phyloP scores from a whole-genome alignment of 768 basidiomycete genomes.

The Trametopsis cervina region DNA sequence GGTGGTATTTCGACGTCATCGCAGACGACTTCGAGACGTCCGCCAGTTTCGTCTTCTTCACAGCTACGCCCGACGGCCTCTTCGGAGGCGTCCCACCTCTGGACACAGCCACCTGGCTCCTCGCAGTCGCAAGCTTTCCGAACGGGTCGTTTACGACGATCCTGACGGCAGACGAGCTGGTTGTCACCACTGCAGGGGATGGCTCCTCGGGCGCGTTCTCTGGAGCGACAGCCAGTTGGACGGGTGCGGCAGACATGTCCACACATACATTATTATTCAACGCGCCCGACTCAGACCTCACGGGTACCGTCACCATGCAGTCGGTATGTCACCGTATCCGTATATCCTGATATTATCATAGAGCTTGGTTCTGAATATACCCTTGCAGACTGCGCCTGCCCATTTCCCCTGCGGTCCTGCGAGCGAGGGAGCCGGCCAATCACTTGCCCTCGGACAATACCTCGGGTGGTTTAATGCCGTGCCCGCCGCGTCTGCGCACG shows the following conservation, averaged over 20 bases:
- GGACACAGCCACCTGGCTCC: constrained; percentile 5
- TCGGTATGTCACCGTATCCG: constrained; percentile 2
- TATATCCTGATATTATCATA: neutral
- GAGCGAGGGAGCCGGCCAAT: constrained; percentile 1
- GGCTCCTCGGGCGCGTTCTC: constrained; percentile 6
- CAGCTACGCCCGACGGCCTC: constrained; percentile 6
- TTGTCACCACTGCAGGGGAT: constrained; percentile 5
- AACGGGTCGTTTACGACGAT: constrained; percentile 1
- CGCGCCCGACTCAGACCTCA: constrained; percentile 5
- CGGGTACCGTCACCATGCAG: constrained; percentile 2
- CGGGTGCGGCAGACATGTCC: constrained; percentile 10
- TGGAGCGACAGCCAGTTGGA: constrained; percentile 1
- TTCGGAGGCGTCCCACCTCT: neutral
- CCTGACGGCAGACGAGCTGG: constrained; percentile 4
- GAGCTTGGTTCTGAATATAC: neutral
- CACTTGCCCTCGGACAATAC: neutral
- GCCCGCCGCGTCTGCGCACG: constrained; percentile 8
- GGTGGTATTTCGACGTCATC: constrained; percentile 12
- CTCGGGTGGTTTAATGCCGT: constrained; percentile 12
- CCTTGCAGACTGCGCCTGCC: constrained; percentile 4
- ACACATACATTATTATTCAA: constrained; percentile 4
- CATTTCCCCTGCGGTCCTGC: constrained; percentile 10
- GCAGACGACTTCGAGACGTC: constrained; percentile 2
- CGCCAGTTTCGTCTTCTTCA: constrained; percentile 6
- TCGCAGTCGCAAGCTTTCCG: constrained; percentile 1